These are phyloP conservation scores for Neonectria neomacrospora DNA, from an alignment of 2,329 filamentous ascomycete genomes.

Conservation along the genomic window DNA sequence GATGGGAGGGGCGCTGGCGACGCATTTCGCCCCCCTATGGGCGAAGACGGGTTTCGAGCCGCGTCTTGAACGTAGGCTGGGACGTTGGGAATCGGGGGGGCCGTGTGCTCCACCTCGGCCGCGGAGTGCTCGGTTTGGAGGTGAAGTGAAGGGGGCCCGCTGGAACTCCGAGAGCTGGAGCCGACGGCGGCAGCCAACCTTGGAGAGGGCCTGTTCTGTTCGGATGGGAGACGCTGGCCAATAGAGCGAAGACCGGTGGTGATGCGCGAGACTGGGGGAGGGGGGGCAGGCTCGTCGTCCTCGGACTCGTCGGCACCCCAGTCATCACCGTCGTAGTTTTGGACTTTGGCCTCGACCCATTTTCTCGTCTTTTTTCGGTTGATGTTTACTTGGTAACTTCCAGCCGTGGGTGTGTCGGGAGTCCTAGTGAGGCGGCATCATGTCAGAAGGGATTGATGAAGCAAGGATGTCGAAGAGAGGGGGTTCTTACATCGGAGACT, in stretches of 20 bases:
- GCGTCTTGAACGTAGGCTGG: slow-evolving; percentile 28
- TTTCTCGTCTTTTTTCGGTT: slow-evolving; percentile 91
- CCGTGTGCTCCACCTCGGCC: slow-evolving; percentile 4
- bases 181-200: slow-evolving; percentile 41
- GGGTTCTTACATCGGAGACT: slow-evolving; percentile 43
- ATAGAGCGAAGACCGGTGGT: slow-evolving; percentile 45
- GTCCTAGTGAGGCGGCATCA: slow-evolving; percentile 36
- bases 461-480: not conserved
- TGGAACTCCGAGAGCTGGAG: slow-evolving; percentile 41
- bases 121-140: slow-evolving; percentile 38
- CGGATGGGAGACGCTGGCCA: slow-evolving; percentile 45
- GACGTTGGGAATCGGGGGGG: slow-evolving; percentile 5
- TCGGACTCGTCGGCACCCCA: slow-evolving; percentile 82
- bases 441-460: slow-evolving; percentile 27
- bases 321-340: slow-evolving; percentile 91
- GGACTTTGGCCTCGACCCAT: slow-evolving; percentile 90
- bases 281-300: slow-evolving; percentile 61
- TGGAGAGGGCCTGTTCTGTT: slow-evolving; percentile 40
- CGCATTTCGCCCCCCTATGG: slow-evolving; percentile 28
- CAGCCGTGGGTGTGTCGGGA: slow-evolving; percentile 47
- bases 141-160: slow-evolving; percentile 42
- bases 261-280: slow-evolving; percentile 46
- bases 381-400: slow-evolving; percentile 81
- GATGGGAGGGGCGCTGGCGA: slow-evolving; percentile 35
- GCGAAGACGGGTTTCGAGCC: slow-evolving; percentile 28